Conservation (phyloP, 345 rosid species). For the Sonneratia alba region DNA sequence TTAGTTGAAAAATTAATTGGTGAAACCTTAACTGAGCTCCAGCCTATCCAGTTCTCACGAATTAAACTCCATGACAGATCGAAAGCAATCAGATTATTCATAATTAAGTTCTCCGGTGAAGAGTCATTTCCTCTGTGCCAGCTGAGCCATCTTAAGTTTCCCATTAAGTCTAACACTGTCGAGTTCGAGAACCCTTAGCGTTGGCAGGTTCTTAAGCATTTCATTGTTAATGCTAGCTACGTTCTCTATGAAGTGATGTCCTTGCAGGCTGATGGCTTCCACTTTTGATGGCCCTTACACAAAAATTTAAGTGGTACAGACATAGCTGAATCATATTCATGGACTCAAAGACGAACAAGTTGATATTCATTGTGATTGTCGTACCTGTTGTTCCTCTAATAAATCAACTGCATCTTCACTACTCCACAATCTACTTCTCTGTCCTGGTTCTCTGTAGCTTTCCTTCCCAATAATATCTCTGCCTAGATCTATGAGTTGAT, state of each 20-base stretch:
- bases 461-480: constrained; percentile 2
- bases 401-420: constrained; percentile 3
- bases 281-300: background rate
- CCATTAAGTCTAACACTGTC: no score
- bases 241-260: background rate
- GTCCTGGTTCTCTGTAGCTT: background rate
- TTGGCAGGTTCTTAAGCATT: no score
- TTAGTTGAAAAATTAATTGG: no score
- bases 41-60: no score
- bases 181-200: no score
- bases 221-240: no score
- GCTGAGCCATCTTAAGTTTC: no score
- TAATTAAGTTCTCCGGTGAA: no score
- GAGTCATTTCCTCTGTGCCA: no score
- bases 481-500: constrained; percentile 11
- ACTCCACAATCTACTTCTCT: constrained; percentile 10
- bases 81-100: no score
- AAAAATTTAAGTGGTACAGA: background rate
- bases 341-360: background rate
- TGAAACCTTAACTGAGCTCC: no score
- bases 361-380: background rate
- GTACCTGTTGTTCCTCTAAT: constrained; percentile 3
- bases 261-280: background rate
- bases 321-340: background rate
- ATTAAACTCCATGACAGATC: no score